Conservation (phyloP, 768 basidiomycete species). For the Leucocoprinus sp. region DNA sequence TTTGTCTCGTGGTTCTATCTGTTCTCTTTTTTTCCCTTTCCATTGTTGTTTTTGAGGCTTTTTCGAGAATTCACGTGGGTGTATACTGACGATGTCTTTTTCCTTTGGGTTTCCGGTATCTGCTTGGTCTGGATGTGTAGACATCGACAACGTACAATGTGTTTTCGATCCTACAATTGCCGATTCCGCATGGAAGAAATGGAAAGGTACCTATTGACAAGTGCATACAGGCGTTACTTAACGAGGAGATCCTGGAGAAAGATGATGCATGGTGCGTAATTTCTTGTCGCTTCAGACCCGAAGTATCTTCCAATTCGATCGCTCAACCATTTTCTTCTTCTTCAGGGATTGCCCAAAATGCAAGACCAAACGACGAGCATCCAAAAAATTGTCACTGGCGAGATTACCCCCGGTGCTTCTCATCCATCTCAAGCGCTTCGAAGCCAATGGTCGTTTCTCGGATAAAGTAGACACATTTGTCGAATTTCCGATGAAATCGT, state of each 20-base stretch:
- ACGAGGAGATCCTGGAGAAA: constrained; percentile 83
- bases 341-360: constrained; percentile 90
- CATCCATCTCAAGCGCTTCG: constrained; percentile 90
- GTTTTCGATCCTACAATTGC: constrained; percentile 91
- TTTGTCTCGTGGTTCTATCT: constrained; percentile 17
- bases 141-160: constrained; percentile 96
- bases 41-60: neutral
- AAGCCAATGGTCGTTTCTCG: constrained; percentile 83
- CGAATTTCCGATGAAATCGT: constrained; percentile 67
- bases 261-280: constrained; percentile 82
- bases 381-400: constrained; percentile 82
- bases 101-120: constrained; percentile 4
- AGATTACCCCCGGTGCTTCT: constrained; percentile 89
- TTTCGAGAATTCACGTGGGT: neutral
- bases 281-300: neutral
- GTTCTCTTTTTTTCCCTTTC: neutral
- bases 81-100: neutral
- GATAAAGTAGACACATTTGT: constrained; percentile 96
- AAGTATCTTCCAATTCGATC: neutral
- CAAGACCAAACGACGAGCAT: constrained; percentile 79
- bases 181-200: constrained; percentile 63
- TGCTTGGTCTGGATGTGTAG: constrained; percentile 29
- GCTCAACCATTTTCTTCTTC: neutral
- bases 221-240: constrained; percentile 87
- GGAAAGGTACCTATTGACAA: constrained; percentile 63